A percentile compares a stretch with the other conserved stretches of the same genome.
phyloP scores from a whole-genome alignment of 176 grass and related monocot genomes.

The Eragrostis curvula region DNA sequence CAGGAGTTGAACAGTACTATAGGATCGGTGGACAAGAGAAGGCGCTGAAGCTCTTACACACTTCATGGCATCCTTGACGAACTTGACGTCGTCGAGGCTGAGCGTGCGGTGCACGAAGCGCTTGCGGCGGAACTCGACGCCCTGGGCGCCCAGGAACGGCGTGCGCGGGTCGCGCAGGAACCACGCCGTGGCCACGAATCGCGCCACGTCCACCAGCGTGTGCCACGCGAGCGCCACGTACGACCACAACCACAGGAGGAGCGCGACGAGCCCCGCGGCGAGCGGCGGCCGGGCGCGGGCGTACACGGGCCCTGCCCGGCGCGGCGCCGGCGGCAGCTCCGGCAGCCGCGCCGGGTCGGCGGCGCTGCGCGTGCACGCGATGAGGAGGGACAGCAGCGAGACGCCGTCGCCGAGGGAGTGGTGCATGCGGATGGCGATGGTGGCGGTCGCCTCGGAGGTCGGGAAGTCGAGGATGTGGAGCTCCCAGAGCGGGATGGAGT shows the following conservation, averaged over 20 bases:
- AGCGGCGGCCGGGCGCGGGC: conserved; percentile 31
- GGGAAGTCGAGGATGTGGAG: conserved; percentile 84
- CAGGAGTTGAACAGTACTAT: neutral
- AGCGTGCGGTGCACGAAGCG: conserved; percentile 80
- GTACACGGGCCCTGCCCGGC: conserved; percentile 29
- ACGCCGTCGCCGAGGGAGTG: conserved; percentile 94
- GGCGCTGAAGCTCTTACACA: conserved; percentile 91
- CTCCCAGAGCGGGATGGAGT: conserved; percentile 82
- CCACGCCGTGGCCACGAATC: conserved; percentile 57
- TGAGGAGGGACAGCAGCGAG: conserved; percentile 87
- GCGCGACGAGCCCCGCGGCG: conserved; percentile 7
- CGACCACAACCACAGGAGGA: conserved; percentile 48
- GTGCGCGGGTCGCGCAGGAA: conserved; percentile 74
- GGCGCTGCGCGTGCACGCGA: conserved; percentile 75
- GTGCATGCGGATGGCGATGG: conserved; percentile 67
- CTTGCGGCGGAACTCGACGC: conserved; percentile 69
- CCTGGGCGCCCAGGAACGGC: conserved; percentile 54
- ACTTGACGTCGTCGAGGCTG: conserved; percentile 78
- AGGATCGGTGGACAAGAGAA: neutral
- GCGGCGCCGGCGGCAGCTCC: conserved; percentile 35
- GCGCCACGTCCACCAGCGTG: conserved; percentile 62
- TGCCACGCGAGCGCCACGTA: conserved; percentile 58
- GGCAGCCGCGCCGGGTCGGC: conserved; percentile 69
- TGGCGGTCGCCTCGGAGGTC: conserved; percentile 63
- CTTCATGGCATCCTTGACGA: conserved; percentile 76